Evolutionary conservation across 495 filamentous ascomycete species (phyloP).

Genomic region (Wilcoxina mikolae): DNA sequence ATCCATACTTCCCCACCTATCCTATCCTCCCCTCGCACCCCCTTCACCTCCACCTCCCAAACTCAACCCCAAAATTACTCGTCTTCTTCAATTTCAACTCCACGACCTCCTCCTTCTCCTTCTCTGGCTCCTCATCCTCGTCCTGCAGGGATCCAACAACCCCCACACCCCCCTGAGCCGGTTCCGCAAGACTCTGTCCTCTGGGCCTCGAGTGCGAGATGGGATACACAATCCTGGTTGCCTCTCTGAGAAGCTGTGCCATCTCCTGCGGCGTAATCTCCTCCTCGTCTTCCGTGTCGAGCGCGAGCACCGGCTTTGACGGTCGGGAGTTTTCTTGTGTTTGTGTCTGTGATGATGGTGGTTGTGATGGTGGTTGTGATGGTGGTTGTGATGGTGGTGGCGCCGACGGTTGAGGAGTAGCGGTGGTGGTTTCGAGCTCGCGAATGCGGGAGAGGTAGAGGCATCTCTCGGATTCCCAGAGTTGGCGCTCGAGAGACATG

Average conservation of each 20-base stretch:
- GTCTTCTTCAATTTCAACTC: constrained; percentile 1
- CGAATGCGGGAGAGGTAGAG: not conserved
- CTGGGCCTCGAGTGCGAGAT: not conserved
- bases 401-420: not conserved
- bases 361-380: not conserved
- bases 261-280: not conserved
- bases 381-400: not conserved
- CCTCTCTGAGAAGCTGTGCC: constrained; percentile 1
- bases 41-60: not conserved
- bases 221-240: constrained; percentile 3
- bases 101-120: not conserved
- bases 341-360: not conserved
- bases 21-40: not conserved
- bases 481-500: not conserved
- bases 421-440: constrained; percentile 5
- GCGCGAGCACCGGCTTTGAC: not conserved
- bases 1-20: not conserved
- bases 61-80: constrained; percentile 3
- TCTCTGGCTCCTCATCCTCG: not conserved
- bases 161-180: not conserved
- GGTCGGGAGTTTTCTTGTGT: not conserved
- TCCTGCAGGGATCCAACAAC: too few relatives aligned
- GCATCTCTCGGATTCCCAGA: constrained; percentile 2
- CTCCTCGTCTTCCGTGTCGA: constrained; percentile 3
- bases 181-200: not conserved